Evolutionary conservation across 192 early-diverging fungal species (phyloP).

Genomic region (Anaeromyces robustus): DNA sequence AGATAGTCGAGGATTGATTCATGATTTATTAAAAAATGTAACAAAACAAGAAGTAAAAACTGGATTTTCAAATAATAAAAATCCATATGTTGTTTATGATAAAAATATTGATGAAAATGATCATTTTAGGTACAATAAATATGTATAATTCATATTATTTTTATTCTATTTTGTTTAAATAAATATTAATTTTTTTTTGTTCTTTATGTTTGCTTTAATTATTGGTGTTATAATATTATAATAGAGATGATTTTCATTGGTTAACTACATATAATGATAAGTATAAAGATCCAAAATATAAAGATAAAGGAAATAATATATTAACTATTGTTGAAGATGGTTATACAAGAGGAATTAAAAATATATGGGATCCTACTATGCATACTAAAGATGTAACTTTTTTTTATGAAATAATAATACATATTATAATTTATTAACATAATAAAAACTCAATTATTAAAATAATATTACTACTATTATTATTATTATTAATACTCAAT

Average conservation of each 20-base stretch:
- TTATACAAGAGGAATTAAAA: not conserved
- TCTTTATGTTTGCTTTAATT: too few relatives aligned
- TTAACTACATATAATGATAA: not conserved
- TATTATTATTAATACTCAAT: too few relatives aligned
- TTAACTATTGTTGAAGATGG: not conserved
- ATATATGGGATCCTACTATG: not conserved
- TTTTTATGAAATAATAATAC: not conserved
- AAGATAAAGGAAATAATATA: not conserved
- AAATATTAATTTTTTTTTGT: too few relatives aligned
- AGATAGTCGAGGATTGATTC: not conserved
- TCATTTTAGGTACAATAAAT: not conserved
- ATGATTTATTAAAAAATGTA: not conserved
- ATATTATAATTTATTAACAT: not conserved
- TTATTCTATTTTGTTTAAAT: too few relatives aligned
- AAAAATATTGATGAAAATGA: not conserved
- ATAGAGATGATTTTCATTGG: not conserved
- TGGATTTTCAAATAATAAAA: not conserved
- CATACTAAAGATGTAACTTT: not conserved
- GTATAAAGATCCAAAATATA: not conserved
- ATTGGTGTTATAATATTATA: too few relatives aligned
- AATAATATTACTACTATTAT: too few relatives aligned
- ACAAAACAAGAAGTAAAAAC: not conserved
- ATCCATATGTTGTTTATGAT: not conserved
- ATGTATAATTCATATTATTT: too few relatives aligned
- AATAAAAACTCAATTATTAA: too few relatives aligned